Evolutionary conservation across 257 asterid genomes (phyloP), one percentile per base, ranked within the genome.

Genomic region (Solanum raphanifolium): DNA sequence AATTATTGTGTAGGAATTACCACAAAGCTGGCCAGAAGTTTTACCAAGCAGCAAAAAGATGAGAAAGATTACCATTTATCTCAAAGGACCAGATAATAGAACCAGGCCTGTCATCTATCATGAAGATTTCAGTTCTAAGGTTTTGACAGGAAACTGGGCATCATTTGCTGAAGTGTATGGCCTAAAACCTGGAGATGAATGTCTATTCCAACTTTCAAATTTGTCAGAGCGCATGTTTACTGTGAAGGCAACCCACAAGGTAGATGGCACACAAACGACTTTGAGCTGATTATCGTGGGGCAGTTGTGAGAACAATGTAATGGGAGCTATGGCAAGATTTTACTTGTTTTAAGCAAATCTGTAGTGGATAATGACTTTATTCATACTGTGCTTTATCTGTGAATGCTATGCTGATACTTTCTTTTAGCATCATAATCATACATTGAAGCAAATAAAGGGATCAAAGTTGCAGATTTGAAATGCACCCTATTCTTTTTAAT

Each of bases 121-220:
- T 7, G 75, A 86, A 39, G 48, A 46, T 25, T 52, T 31, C 11
- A 78, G 86, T 39, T 4, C 20, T 8, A 41, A 87, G 55, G 35
- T 78, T 87, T 75, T 90, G 84, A 9, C 13, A 12, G 38, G 73
- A n/a, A 16, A 39, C 1, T 90, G 92, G 90, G 58, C 72, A 8
- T 18, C n/a, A 55, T n/a, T 90, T 46, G 76, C 82, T 41, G 39
- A 39, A 52, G 43, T 48, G 10, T 46, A 86, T 72, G 66, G 86
- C 9, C 38, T 87, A 41, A 82, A 52, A 15, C n/a, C 87, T 29
- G 90, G 89, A 69, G 92, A 90, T 68, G 46, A 48, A 8, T 90
- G 88, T 81, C 36, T 5, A 52, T 34, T 90, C 29, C 46, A 27
- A 65, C 32, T 55, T 39, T 83, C 32, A 58, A 31, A 90, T 84